Evolutionary conservation across 495 filamentous ascomycete species (phyloP).

Genomic region (Daldinia loculata): DNA sequence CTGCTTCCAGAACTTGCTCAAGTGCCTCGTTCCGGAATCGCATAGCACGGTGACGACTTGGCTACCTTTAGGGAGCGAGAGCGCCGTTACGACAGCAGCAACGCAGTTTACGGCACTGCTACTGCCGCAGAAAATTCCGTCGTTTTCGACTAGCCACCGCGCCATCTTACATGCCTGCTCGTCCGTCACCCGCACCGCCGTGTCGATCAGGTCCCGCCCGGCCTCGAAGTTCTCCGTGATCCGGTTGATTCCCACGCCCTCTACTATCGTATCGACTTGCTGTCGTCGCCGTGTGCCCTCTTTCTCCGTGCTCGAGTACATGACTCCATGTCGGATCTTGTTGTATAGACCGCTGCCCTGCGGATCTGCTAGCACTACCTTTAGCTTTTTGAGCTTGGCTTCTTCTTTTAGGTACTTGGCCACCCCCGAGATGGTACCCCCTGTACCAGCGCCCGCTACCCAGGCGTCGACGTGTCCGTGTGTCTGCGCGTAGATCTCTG

Average conservation of each 20-base stretch:
- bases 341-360: slow-evolving; percentile 95
- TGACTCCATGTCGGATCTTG: slow-evolving; percentile 87
- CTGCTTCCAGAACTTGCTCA: slow-evolving; percentile 93
- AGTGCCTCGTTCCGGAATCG: slow-evolving; percentile 87
- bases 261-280: slow-evolving; percentile 95
- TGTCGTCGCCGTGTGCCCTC: slow-evolving; percentile 88
- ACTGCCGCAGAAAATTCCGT: slow-evolving; percentile 93
- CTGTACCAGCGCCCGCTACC: slow-evolving; percentile 93
- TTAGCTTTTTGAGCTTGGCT: slow-evolving; percentile 54
- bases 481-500: slow-evolving; percentile 86
- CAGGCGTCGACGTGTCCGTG: slow-evolving; percentile 84
- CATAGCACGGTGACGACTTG: slow-evolving; percentile 90
- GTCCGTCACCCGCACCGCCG: slow-evolving; percentile 91
- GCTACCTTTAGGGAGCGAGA: slow-evolving; percentile 71
- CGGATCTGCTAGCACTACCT: slow-evolving; percentile 89
- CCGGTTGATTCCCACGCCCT: slow-evolving; percentile 94
- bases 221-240: slow-evolving; percentile 91
- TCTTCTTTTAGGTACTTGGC: slow-evolving; percentile 79
- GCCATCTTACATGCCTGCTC: slow-evolving; percentile 93
- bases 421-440: slow-evolving; percentile 91
- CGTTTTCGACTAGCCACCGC: slow-evolving; percentile 91
- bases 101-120: slow-evolving; percentile 97
- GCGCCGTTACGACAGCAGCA: slow-evolving; percentile 82
- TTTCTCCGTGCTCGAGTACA: slow-evolving; percentile 87
- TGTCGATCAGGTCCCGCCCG: slow-evolving; percentile 82